Evolutionary conservation across 352 stramenopile genomes (phyloP).

Genomic region (Phytophthora tubulina): DNA sequence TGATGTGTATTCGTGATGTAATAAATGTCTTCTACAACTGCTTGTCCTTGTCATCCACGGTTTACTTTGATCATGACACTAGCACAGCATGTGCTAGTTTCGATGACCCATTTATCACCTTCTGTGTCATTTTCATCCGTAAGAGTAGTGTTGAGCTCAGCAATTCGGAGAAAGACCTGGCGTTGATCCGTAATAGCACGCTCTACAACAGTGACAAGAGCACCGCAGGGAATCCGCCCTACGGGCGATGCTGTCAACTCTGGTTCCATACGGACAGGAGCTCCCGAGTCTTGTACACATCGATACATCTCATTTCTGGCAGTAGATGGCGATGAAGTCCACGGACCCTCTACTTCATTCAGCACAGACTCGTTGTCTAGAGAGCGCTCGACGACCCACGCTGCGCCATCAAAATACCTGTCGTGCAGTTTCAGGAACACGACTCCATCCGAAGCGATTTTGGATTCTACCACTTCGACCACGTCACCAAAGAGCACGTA

Average conservation of each 20-base stretch:
- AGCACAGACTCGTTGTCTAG: constrained; percentile 84
- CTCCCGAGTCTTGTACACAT: constrained; percentile 76
- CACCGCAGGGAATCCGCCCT: constrained; percentile 64
- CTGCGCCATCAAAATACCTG: constrained; percentile 74
- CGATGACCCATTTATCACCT: constrained; percentile 67
- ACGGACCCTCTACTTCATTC: constrained; percentile 67
- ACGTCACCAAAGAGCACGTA: constrained; percentile 84
- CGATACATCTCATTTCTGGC: constrained; percentile 49
- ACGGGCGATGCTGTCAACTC: constrained; percentile 66
- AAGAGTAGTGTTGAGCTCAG: constrained; percentile 20
- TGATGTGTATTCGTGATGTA: constrained; percentile 2
- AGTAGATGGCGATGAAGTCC: constrained; percentile 19
- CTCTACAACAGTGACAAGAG: constrained; percentile 62
- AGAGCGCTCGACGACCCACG: constrained; percentile 79
- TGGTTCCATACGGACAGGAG: constrained; percentile 64
- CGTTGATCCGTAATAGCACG: constrained; percentile 69
- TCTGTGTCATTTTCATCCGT: neutral
- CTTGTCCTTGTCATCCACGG: neutral
- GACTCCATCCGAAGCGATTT: constrained; percentile 54
- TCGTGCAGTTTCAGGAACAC: constrained; percentile 72
- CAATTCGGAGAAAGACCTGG: constrained; percentile 66
- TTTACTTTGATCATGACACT: constrained; percentile 73
- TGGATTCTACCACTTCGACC: constrained; percentile 69
- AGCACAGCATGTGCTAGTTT: constrained; percentile 81
- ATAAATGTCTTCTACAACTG: constrained; percentile 1